Conservation (phyloP, 148 eudicot genomes). For the Rhododendron griersonianum region DNA sequence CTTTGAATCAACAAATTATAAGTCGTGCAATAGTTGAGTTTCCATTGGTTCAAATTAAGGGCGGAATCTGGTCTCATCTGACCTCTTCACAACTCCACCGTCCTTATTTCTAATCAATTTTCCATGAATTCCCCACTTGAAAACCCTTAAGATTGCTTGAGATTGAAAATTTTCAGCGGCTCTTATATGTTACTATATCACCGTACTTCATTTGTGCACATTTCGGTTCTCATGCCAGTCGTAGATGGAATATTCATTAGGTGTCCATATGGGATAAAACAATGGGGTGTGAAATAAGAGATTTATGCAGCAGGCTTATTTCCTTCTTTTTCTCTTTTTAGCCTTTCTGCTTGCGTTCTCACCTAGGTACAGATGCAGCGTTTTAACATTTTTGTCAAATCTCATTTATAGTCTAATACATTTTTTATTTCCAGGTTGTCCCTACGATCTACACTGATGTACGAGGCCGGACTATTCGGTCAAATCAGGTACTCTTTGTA, state of each 20-base stretch:
- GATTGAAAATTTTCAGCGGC: neutral
- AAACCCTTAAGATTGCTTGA: neutral
- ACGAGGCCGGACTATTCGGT: constrained; percentile 47
- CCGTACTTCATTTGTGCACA: neutral
- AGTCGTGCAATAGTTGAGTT: neutral
- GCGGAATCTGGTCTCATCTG: neutral
- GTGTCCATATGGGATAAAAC: neutral
- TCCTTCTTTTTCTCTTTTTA: neutral
- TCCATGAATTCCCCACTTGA: neutral
- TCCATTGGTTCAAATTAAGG: neutral
- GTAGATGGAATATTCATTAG: neutral
- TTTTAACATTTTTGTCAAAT: neutral
- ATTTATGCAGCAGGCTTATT: neutral
- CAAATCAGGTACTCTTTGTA: constrained; percentile 67
- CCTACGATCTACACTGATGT: constrained; percentile 71
- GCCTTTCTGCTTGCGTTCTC: neutral
- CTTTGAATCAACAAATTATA: neutral
- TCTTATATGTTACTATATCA: neutral
- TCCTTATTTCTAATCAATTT: neutral
- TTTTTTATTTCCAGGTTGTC: constrained; percentile 54
- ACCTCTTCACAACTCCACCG: neutral
- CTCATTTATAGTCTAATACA: neutral
- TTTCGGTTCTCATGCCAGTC: neutral
- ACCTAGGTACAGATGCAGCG: neutral
- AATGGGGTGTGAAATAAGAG: neutral